Evolutionary conservation across 164 flowering plant species (phyloP), one percentile per base, ranked within the genome.

Genomic region (Houttuynia cordata): DNA sequence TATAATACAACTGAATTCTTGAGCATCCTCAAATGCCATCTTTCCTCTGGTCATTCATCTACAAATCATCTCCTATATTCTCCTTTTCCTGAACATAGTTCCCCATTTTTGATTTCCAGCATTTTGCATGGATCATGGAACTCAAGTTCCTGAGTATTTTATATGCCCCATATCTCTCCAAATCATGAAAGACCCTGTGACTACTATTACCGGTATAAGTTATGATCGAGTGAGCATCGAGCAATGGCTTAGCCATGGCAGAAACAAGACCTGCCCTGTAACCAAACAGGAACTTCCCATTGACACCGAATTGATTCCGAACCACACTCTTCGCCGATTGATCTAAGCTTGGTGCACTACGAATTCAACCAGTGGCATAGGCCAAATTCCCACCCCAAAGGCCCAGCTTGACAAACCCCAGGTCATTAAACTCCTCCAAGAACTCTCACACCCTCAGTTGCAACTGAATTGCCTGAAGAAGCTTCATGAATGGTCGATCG

Each of bases 161-260:
- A 54, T 74, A 39, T 87, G 94, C 61, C 94, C 94, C 10, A 84
- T 87, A 1, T 81, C 88, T 24, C 79, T 87, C 21, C 78, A 87
- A 24, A 76, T 84, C 73, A 87, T 87, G 91, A 80, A 70, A 70
- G 91, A 87, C 58, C 94, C 94, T 0, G 91, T 87, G 14, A 87
- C 80, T 0, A 58, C 70, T 8, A 37, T 64, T 0, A 76, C 91
- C 1, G 94, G 94, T 41, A 87, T 87, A 59, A 84, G 90, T 12
- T 87, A 83, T 69, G 94, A 84, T 22, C 78, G 94, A 0, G 76
- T 77, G 14, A 77, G 81, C 76, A 87, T 87, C 39, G 85, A 84
- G 53, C 61, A 67, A 12, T 87, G 94, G 94, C 63, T 84, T 0
- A 60, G 57, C 53, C 58, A 67, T 0, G n/a, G 45, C 53, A 62